Percentiles rank a stretch among this genome's conserved stretches.
phyloP scores from a whole-genome alignment of 306 rosid genomes.

The Castanopsis chinensis region DNA sequence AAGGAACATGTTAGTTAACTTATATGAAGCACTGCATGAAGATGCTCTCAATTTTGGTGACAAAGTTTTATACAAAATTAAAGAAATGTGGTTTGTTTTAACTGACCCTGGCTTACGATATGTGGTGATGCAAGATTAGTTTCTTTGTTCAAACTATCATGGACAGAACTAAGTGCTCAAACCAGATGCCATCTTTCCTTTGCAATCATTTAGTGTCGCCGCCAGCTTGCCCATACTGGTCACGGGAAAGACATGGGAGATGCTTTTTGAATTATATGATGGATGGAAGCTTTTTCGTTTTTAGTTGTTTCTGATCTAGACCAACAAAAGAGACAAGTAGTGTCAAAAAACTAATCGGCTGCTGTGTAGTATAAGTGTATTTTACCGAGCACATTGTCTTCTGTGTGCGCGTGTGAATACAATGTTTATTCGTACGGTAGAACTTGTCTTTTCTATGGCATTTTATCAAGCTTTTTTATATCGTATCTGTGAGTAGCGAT shows the following conservation, averaged over 20 bases:
- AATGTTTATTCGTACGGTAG: no score
- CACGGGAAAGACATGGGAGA: not conserved
- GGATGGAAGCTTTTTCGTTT: no score
- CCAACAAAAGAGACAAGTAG: no score
- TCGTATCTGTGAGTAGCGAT: not conserved
- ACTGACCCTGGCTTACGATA: constrained; percentile 12
- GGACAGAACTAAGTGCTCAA: not conserved
- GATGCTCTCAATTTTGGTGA: constrained; percentile 16
- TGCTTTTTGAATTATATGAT: not conserved
- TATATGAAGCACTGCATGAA: constrained; percentile 8
- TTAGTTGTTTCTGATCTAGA: no score
- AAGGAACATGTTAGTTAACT: constrained; percentile 17
- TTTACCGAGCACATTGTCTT: no score
- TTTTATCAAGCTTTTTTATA: not conserved
- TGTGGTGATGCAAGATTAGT: constrained; percentile 19
- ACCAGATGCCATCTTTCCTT: not conserved
- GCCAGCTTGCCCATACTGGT: not conserved
- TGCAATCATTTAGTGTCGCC: not conserved
- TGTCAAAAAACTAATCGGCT: no score
- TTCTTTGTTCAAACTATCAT: not conserved
- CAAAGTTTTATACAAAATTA: constrained; percentile 19
- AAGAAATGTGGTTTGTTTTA: constrained; percentile 28
- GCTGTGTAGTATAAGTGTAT: no score
- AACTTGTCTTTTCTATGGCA: not conserved
- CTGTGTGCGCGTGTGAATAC: no score